A percentile compares a stretch with the other conserved stretches of the same genome.
Conservation (phyloP, 2,329 filamentous ascomycete genomes). For the Pseudohalonectria lignicola region DNA sequence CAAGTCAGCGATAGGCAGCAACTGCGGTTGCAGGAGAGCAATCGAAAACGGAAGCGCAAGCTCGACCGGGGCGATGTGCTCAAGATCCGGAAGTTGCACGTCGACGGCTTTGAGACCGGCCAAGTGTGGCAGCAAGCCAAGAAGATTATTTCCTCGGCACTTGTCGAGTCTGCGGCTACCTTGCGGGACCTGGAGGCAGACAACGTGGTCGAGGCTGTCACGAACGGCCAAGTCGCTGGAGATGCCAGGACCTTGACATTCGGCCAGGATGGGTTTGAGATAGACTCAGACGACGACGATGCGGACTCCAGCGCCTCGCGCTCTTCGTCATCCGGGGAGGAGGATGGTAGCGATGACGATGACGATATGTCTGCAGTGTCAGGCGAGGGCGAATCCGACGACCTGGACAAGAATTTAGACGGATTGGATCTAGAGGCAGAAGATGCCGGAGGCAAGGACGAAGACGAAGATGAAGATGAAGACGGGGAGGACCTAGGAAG, state of each 20-base stretch:
- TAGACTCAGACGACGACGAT: slow-evolving; percentile 22
- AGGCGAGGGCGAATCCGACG: slow-evolving; percentile 10
- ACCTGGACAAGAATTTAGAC: slow-evolving; percentile 17
- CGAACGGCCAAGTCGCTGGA: neutral
- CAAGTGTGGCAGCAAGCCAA: slow-evolving; percentile 94
- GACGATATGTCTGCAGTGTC: neutral
- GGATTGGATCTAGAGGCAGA: slow-evolving; percentile 16
- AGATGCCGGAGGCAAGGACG: slow-evolving; percentile 13
- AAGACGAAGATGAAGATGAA: slow-evolving; percentile 20
- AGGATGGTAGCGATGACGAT: slow-evolving; percentile 10
- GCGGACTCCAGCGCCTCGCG: slow-evolving; percentile 15
- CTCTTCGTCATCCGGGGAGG: neutral
- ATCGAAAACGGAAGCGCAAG: slow-evolving; percentile 65
- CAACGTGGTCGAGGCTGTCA: slow-evolving; percentile 8
- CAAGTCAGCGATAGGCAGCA: slow-evolving; percentile 65
- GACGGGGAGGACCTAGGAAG: slow-evolving; percentile 19
- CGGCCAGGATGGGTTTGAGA: slow-evolving; percentile 26
- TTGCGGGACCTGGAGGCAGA: slow-evolving; percentile 37
- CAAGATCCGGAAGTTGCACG: slow-evolving; percentile 72
- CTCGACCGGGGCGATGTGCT: slow-evolving; percentile 42
- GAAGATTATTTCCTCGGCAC: slow-evolving; percentile 56
- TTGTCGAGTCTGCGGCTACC: slow-evolving; percentile 34
- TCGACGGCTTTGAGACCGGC: slow-evolving; percentile 75
- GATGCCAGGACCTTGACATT: slow-evolving; percentile 16
- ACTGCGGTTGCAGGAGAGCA: slow-evolving; percentile 47